Conservation (phyloP, 2,329 filamentous ascomycete genomes). For the Penicillium sumatraense region DNA sequence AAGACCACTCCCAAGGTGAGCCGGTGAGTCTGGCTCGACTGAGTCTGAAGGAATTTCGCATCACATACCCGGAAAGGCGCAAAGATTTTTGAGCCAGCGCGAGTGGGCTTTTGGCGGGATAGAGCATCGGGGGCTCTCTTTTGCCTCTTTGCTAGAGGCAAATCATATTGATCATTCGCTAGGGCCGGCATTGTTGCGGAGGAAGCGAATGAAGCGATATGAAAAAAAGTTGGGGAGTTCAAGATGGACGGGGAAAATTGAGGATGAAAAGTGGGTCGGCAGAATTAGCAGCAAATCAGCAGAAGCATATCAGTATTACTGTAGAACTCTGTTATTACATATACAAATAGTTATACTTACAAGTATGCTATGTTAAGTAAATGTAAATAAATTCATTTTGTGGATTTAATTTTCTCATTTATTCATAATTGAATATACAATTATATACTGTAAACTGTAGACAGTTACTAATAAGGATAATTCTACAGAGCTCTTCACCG, state of each 20-base stretch:
- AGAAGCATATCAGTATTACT: no score
- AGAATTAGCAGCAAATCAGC: no score
- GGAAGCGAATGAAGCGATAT: slow-evolving; percentile 2
- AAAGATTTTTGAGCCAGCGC: slow-evolving; percentile 75
- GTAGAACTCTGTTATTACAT: no score
- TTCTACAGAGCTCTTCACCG: no score
- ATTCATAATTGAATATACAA: no score
- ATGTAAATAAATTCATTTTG: no score
- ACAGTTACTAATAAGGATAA: no score
- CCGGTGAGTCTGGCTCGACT: no score
- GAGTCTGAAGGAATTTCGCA: not conserved
- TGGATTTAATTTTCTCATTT: no score
- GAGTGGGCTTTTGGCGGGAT: slow-evolving; percentile 43
- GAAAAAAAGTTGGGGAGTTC: not conserved
- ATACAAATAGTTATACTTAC: not conserved
- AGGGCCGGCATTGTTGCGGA: slow-evolving; percentile 50
- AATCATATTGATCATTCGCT: slow-evolving; percentile 59
- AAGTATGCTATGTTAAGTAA: no score
- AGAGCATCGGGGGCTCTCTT: slow-evolving; percentile 58
- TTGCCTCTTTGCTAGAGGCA: slow-evolving; percentile 76
- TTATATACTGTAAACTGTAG: no score
- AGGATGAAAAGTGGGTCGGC: not conserved
- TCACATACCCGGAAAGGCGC: slow-evolving; percentile 82
- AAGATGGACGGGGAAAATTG: not conserved
- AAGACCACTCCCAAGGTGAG: not conserved